Evolutionary conservation across 2,329 filamentous ascomycete species (phyloP).

Genomic region (Fusarium sp.): DNA sequence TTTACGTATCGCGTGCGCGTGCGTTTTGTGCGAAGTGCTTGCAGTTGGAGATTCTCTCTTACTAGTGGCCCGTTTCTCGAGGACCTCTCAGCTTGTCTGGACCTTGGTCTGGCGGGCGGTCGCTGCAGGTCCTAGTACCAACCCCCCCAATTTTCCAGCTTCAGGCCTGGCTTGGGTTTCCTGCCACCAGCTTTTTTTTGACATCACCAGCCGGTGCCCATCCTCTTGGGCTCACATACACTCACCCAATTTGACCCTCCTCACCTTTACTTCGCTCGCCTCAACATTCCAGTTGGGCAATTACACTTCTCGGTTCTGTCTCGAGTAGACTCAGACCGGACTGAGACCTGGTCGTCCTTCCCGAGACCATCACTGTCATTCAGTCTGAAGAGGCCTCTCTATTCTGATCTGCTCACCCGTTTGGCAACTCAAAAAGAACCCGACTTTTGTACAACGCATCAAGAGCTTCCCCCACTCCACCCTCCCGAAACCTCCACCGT

Average conservation of each 20-base stretch:
- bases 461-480: constrained; percentile 33
- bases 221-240: constrained; percentile 27
- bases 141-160: constrained; percentile 34
- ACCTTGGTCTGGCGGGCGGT: constrained; percentile 31
- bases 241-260: constrained; percentile 16
- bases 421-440: constrained; percentile 11
- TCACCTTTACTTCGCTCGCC: constrained; percentile 11
- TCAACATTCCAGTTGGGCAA: constrained; percentile 35
- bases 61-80: constrained; percentile 25
- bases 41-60: constrained; percentile 13
- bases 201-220: constrained; percentile 42
- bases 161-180: constrained; percentile 37
- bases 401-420: constrained; percentile 3
- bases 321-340: constrained; percentile 29
- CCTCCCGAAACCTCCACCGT: constrained; percentile 30
- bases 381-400: neutral
- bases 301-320: constrained; percentile 21
- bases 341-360: constrained; percentile 30
- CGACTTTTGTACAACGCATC: constrained; percentile 36
- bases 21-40: constrained; percentile 26
- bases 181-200: constrained; percentile 48
- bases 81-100: constrained; percentile 15
- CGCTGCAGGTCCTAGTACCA: constrained; percentile 29
- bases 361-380: constrained; percentile 24
- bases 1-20: constrained; percentile 21